Evolutionary conservation across 2,329 filamentous ascomycete genomes (phyloP).

Genomic region (Diplodia corticola): DNA sequence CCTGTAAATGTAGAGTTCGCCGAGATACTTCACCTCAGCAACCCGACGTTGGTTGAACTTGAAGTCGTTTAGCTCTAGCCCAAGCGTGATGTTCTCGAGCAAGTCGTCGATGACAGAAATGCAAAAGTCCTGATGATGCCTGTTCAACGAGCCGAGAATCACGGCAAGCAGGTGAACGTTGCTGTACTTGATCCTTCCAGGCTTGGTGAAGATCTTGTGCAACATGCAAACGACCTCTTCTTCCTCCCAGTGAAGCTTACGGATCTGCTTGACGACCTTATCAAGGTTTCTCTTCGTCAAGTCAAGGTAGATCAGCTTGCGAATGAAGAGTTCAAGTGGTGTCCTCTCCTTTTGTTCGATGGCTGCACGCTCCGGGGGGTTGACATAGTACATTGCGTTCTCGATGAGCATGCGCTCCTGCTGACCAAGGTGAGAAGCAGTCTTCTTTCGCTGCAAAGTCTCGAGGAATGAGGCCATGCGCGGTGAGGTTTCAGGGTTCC

Average conservation of each 20-base stretch:
- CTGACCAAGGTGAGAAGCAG: conserved; percentile 89
- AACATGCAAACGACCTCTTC: conserved; percentile 76
- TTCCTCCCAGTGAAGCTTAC: conserved; percentile 97
- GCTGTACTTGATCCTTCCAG: conserved; percentile 95
- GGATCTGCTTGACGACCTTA: conserved; percentile 89
- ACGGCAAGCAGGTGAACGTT: conserved; percentile 94
- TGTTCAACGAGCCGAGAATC: conserved; percentile 81
- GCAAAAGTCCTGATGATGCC: conserved; percentile 89
- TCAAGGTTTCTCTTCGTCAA: conserved; percentile 93
- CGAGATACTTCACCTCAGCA: conserved; percentile 93
- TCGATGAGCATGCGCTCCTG: conserved; percentile 98
- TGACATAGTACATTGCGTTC: conserved; percentile 97
- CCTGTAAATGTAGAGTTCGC: conserved; percentile 95
- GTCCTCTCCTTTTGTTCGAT: conserved; percentile 97
- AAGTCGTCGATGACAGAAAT: conserved; percentile 90
- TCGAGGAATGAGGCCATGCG: conserved; percentile 94
- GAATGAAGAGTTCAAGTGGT: conserved; percentile 87
- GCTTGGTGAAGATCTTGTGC: conserved; percentile 92
- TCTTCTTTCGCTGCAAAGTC: conserved; percentile 92
- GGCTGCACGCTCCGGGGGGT: conserved; percentile 87
- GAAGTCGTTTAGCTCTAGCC: conserved; percentile 94
- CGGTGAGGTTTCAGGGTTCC: conserved; percentile 88
- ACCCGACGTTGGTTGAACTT: conserved; percentile 94
- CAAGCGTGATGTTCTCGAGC: conserved; percentile 82
- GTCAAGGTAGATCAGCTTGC: conserved; percentile 89